Evolutionary conservation across 129 eudicot species (phyloP).

Genomic region (Chrysanthemum seticuspe): DNA sequence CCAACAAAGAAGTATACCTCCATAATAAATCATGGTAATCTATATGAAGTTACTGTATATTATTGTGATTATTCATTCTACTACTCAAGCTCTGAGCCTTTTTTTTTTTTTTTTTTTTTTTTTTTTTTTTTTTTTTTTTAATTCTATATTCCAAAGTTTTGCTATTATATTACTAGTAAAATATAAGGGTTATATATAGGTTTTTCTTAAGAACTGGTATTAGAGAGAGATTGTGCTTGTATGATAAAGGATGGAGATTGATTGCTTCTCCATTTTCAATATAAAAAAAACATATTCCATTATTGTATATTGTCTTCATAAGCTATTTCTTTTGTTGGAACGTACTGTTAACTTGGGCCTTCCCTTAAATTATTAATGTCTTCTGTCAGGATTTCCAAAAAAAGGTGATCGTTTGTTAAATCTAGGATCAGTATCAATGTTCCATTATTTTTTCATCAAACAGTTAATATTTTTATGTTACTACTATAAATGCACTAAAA

Average conservation of each 20-base stretch:
- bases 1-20: background rate
- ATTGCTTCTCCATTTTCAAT: slow-evolving; percentile 13
- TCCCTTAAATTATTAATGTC: too few relatives aligned
- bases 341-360: too few relatives aligned
- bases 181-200: slow-evolving; percentile 3
- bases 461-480: too few relatives aligned
- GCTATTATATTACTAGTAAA: background rate
- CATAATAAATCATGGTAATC: slow-evolving; percentile 21
- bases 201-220: slow-evolving; percentile 17
- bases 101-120: too few relatives aligned
- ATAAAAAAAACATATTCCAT: background rate
- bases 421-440: too few relatives aligned
- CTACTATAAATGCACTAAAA: too few relatives aligned
- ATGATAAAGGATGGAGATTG: slow-evolving; percentile 12
- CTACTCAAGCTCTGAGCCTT: too few relatives aligned
- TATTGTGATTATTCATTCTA: too few relatives aligned
- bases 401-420: too few relatives aligned
- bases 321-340: too few relatives aligned
- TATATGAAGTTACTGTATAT: slow-evolving; percentile 10
- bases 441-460: too few relatives aligned
- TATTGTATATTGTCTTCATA: background rate
- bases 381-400: background rate
- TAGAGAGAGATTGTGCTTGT: slow-evolving; percentile 16
- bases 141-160: slow-evolving; percentile 9
- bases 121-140: background rate